A percentile compares a stretch with the other conserved stretches of the same genome.
These are phyloP conservation scores for Aspergillus carlsbadensis DNA, from an alignment of 495 filamentous ascomycete genomes.

Conservation along the genomic window DNA sequence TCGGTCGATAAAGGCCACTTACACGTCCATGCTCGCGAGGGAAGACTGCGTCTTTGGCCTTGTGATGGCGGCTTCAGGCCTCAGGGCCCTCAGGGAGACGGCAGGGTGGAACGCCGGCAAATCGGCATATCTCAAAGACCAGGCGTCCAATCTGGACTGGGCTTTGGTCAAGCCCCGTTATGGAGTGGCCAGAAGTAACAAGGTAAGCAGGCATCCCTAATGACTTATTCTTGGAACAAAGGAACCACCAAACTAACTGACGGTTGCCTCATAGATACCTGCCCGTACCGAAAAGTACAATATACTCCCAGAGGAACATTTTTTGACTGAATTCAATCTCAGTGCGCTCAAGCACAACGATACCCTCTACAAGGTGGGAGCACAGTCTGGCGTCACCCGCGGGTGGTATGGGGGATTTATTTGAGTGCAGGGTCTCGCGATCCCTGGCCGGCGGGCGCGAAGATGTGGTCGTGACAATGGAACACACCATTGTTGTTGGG, in stretches of 20 bases:
- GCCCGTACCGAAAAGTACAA: neutral
- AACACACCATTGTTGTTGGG: neutral
- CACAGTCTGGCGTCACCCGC: neutral
- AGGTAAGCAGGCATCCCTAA: neutral
- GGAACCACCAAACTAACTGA: neutral
- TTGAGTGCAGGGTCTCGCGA: neutral
- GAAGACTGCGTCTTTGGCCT: neutral
- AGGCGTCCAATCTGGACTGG: conserved; percentile 2
- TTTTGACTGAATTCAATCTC: neutral
- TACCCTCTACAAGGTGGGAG: neutral
- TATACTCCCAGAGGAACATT: too few species aligned
- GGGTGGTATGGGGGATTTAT: neutral
- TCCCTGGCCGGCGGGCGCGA: neutral
- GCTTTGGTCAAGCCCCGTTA: neutral
- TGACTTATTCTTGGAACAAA: neutral
- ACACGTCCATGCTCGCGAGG: neutral
- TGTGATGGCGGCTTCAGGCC: neutral
- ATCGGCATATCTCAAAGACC: neutral
- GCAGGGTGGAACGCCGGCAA: too few species aligned
- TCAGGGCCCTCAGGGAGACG: too few species aligned
- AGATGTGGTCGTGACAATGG: too few species aligned
- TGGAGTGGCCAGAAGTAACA: neutral
- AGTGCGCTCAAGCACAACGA: neutral
- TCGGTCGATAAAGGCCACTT: neutral
- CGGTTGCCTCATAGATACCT: neutral